Percentiles rank a stretch among this genome's conserved stretches.
phyloP scores from a whole-genome alignment of 1,284 basidiomycete genomes.

The Ceratobasidium sp. region DNA sequence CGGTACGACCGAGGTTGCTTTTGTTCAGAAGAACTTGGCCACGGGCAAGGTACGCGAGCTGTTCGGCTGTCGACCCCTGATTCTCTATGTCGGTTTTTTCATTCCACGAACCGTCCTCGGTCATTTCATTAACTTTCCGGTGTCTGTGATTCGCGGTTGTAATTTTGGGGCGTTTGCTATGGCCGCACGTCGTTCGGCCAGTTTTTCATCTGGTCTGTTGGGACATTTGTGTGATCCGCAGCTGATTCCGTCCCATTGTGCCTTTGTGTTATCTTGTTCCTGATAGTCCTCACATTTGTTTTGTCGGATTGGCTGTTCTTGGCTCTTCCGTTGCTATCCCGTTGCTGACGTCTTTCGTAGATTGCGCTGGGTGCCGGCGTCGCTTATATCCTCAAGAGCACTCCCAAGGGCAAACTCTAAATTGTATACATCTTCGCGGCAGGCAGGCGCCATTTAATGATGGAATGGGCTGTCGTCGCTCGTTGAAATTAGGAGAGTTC shows the following conservation, averaged over 20 bases:
- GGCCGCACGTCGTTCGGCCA: too few species aligned
- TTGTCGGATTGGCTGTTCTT: background rate
- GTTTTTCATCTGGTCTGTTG: too few species aligned
- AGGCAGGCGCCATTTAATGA: too few species aligned
- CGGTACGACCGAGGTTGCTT: conserved; percentile 74
- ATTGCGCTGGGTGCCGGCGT: conserved; percentile 65
- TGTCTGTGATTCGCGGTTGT: too few species aligned
- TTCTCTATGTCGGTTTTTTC: background rate
- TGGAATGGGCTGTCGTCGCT: too few species aligned
- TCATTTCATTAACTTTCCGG: too few species aligned
- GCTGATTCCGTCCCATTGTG: conserved; percentile 4
- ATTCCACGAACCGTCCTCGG: background rate
- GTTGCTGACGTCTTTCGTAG: conserved; percentile 51
- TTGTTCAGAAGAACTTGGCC: conserved; percentile 73
- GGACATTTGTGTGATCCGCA: background rate
- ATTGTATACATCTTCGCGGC: too few species aligned
- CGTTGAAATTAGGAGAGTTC: too few species aligned
- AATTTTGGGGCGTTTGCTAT: too few species aligned
- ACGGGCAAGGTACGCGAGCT: conserved; percentile 68
- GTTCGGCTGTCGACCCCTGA: background rate
- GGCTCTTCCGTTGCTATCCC: background rate
- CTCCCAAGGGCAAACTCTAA: conserved; percentile 65
- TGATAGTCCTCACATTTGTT: background rate
- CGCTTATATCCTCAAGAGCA: conserved; percentile 65
- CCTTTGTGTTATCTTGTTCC: conserved; percentile 10